Evolutionary conservation across 1,139 yeast genomes (phyloP), one percentile per base, ranked within the genome.

Genomic region (Ogataea hybrid): DNA sequence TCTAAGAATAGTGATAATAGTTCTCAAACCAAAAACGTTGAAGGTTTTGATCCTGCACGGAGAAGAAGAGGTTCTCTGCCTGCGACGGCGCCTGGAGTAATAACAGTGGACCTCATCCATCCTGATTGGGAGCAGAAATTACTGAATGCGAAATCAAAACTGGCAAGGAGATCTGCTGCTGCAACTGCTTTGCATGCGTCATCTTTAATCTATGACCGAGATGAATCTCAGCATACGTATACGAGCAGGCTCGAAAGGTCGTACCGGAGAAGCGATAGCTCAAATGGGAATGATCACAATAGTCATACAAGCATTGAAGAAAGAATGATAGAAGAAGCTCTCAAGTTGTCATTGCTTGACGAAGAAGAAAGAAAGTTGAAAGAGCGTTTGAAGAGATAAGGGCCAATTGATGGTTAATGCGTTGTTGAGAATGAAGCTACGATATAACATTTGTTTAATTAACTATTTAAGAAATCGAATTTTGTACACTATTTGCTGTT

Each of bases 161-260:
- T 88, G 33, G 96, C 96, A 0, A 73, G 95, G 44, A 75, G 87
- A 54, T 82, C 96, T 0, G 97, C 97, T 0, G 88, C 96, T 14
- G 97, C 97, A 1, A 86, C 88, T 36, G 96, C 96, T 0, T 78
- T 90, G 33, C 97, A 90, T 64, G 95, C 89, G 11, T 81, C 86
- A 23, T 88, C 82, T 48, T 75, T 80, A 59, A 65, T 78, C 38
- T 69, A 39, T 21, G 42, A 39, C n/a, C 14, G 33, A 11, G 25
- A 18, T 12, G 29, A 25, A 7, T 22, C 37, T 11, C n/a, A 20
- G 23, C 15, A 8, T 75, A 46, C 67, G 42, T 49, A 41, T 29
- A 21, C 47, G 20, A 30, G 43, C 32, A 28, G 32, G 41, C 16
- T 29, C 14, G 28, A 23, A 25, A 31, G 29, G 10, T 40, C 46